These are phyloP conservation scores for Neofusicoccum kwambonambiense DNA, from an alignment of 2,329 filamentous ascomycete genomes.

Conservation along the genomic window DNA sequence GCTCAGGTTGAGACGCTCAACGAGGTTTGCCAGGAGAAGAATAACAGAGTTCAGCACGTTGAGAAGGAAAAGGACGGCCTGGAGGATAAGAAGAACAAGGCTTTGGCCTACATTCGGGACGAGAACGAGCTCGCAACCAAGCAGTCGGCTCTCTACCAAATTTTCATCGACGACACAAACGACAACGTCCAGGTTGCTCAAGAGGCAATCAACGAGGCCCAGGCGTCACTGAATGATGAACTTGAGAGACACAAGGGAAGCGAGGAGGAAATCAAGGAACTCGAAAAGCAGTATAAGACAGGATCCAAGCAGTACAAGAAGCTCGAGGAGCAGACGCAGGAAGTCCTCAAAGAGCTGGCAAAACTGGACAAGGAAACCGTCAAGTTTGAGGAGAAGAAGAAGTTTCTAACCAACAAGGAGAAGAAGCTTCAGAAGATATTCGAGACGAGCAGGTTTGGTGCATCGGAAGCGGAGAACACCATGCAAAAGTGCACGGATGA, in stretches of 20 bases:
- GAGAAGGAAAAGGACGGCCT: slow-evolving; percentile 93
- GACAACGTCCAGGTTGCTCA: slow-evolving; percentile 87
- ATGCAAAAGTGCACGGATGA: slow-evolving; percentile 77
- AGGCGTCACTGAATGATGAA: slow-evolving; percentile 80
- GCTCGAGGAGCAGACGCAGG: slow-evolving; percentile 78
- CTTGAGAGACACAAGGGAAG: slow-evolving; percentile 88
- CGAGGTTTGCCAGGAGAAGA: slow-evolving; percentile 94
- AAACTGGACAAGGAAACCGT: slow-evolving; percentile 95
- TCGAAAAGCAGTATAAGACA: slow-evolving; percentile 80
- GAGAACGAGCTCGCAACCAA: slow-evolving; percentile 91
- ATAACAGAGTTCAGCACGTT: slow-evolving; percentile 89
- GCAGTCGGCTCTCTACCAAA: slow-evolving; percentile 87
- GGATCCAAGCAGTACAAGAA: slow-evolving; percentile 80
- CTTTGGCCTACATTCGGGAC: slow-evolving; percentile 80
- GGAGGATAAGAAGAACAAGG: slow-evolving; percentile 96
- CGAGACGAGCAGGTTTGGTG: slow-evolving; percentile 70
- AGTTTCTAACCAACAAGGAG: slow-evolving; percentile 85
- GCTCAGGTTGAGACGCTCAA: slow-evolving; percentile 88
- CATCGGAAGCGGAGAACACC: slow-evolving; percentile 71
- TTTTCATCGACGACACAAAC: slow-evolving; percentile 83
- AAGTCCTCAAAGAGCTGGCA: slow-evolving; percentile 78
- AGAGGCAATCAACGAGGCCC: slow-evolving; percentile 88
- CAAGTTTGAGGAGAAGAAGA: slow-evolving; percentile 97
- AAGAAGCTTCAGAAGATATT: slow-evolving; percentile 94
- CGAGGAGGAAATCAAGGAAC: slow-evolving; percentile 83